Conservation (phyloP, 768 basidiomycete genomes). For the Trametes punicea region DNA sequence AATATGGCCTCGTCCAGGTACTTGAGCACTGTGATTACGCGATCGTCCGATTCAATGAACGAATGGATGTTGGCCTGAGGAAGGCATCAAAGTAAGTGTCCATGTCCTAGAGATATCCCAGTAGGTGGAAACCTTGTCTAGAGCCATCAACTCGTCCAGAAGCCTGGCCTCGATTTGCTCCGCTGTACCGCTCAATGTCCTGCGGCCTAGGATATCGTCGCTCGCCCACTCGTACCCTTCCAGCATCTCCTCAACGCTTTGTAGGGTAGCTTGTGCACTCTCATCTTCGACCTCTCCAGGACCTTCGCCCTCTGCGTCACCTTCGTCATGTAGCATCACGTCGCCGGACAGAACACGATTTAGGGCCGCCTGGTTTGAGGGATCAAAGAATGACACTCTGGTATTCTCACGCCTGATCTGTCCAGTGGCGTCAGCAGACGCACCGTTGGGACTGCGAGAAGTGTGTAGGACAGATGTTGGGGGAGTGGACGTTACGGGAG, state of each 20-base stretch:
- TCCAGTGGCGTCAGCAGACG: slow-evolving; percentile 30
- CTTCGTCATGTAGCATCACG: slow-evolving; percentile 30
- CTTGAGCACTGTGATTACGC: slow-evolving; percentile 80
- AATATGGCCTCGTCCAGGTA: slow-evolving; percentile 85
- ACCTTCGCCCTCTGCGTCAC: slow-evolving; percentile 49
- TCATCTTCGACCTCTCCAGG: slow-evolving; percentile 38
- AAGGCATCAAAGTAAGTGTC: background rate
- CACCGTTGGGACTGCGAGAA: slow-evolving; percentile 12
- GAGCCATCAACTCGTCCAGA: slow-evolving; percentile 83
- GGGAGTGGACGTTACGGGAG: background rate
- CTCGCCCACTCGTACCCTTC: slow-evolving; percentile 98
- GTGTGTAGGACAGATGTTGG: slow-evolving; percentile 1
- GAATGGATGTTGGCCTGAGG: slow-evolving; percentile 92
- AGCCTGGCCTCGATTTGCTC: slow-evolving; percentile 91
- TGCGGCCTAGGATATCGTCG: slow-evolving; percentile 67
- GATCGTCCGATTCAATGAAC: slow-evolving; percentile 93
- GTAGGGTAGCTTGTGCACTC: slow-evolving; percentile 74
- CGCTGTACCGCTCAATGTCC: slow-evolving; percentile 66
- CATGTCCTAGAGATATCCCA: background rate
- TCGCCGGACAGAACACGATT: slow-evolving; percentile 61
- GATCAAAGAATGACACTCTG: slow-evolving; percentile 81
- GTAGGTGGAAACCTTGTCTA: slow-evolving; percentile 70
- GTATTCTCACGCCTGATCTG: slow-evolving; percentile 58
- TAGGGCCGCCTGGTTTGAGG: slow-evolving; percentile 66
- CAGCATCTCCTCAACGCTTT: slow-evolving; percentile 96